A percentile compares a stretch with the other conserved stretches of the same genome.
Conservation (phyloP, 2,329 filamentous ascomycete species). For the Alternaria brassicae region DNA sequence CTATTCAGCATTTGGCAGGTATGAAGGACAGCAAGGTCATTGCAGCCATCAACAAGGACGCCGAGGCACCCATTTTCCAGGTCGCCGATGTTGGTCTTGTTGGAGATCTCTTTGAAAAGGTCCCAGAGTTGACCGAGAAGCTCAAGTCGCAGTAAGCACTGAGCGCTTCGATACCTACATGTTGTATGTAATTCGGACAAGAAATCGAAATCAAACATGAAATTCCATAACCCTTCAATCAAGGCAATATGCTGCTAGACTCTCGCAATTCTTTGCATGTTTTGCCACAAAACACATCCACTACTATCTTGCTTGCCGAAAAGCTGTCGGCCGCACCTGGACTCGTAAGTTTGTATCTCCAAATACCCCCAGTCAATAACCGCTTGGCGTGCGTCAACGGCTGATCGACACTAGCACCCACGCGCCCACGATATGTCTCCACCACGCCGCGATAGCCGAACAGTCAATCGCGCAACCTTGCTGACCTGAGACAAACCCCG, state of each 20-base stretch:
- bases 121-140: conserved; percentile 96
- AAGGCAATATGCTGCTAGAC: background rate
- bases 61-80: conserved; percentile 97
- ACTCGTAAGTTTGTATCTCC: background rate
- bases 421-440: conserved; percentile 8
- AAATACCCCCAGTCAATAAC: background rate
- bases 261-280: background rate
- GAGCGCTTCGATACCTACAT: conserved; percentile 12
- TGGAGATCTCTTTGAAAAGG: conserved; percentile 93
- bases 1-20: conserved; percentile 96
- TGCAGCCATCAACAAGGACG: conserved; percentile 97
- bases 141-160: conserved; percentile 64
- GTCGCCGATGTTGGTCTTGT: conserved; percentile 95
- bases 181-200: conserved; percentile 15
- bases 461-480: background rate
- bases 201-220: background rate
- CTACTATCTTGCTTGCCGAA: background rate
- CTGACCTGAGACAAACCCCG: background rate
- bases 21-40: conserved; percentile 99
- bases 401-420: conserved; percentile 22
- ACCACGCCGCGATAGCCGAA: conserved; percentile 8
- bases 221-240: too few relatives aligned
- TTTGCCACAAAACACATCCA: background rate
- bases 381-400: conserved; percentile 22
- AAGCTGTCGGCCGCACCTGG: background rate